Conservation (phyloP, 345 rosid species). For the Sonneratia caseolaris region DNA sequence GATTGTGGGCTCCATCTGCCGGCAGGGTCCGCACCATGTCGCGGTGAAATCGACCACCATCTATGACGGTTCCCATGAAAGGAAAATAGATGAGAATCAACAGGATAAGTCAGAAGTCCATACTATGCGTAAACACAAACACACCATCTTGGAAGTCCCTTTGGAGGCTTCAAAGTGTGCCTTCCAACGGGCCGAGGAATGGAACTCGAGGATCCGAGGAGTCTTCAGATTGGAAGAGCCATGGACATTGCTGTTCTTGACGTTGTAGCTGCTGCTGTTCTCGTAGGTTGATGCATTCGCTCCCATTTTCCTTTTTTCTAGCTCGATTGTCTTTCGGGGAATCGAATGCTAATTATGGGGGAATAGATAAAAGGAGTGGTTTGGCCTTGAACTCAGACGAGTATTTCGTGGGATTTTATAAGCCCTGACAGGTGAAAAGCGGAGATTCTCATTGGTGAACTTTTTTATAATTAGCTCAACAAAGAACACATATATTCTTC, state of each 20-base stretch:
- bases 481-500: no score
- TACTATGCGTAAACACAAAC: no score
- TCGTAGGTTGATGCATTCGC: not conserved
- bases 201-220: slow-evolving; percentile 27
- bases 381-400: slow-evolving; percentile 5
- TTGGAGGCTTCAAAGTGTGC: slow-evolving; percentile 41
- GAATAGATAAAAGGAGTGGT: not conserved
- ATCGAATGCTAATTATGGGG: not conserved
- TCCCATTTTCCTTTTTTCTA: not conserved
- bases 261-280: not conserved
- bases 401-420: slow-evolving; percentile 14
- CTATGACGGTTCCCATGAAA: not conserved
- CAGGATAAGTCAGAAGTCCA: not conserved
- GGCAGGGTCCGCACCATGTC: slow-evolving; percentile 77
- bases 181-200: slow-evolving; percentile 49
- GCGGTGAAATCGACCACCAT: slow-evolving; percentile 46
- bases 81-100: not conserved
- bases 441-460: not conserved
- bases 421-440: not conserved
- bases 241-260: not conserved
- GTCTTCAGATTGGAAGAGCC: not conserved
- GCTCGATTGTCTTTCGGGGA: not conserved
- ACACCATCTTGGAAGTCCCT: slow-evolving; percentile 55
- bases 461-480: not conserved
- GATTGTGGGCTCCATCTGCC: slow-evolving; percentile 38